Conservation (phyloP, 1,284 basidiomycete species). For the Porodaedalea pini region DNA sequence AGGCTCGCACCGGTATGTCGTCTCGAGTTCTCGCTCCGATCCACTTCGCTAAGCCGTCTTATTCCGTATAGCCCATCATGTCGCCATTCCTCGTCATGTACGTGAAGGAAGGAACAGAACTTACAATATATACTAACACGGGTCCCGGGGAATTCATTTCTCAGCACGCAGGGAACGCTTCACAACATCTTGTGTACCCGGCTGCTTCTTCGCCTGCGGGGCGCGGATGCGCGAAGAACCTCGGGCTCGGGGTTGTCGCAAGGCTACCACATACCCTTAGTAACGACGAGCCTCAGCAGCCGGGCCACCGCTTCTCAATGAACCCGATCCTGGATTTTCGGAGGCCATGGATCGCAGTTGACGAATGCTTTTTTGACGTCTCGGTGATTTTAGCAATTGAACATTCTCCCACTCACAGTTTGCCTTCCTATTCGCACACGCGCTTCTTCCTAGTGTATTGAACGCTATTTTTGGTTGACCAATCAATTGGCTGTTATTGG, state of each 20-base stretch:
- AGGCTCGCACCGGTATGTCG: constrained; percentile 11
- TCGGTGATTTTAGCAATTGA: too few species aligned
- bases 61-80: constrained; percentile 1
- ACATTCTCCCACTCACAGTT: too few species aligned
- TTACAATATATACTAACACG: background rate
- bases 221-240: background rate
- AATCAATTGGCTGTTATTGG: too few species aligned
- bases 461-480: too few species aligned
- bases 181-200: constrained; percentile 16
- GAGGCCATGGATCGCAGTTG: too few species aligned
- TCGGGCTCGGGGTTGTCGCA: background rate
- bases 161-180: constrained; percentile 9
- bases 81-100: constrained; percentile 15
- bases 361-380: too few species aligned
- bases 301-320: too few species aligned
- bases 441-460: too few species aligned
- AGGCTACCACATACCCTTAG: too few species aligned
- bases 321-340: too few species aligned
- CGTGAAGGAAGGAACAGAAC: background rate
- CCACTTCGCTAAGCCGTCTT: background rate
- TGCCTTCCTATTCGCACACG: too few species aligned
- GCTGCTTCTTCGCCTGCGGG: constrained; percentile 12
- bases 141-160: background rate
- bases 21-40: background rate
- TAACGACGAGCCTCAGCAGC: too few species aligned